Evolutionary conservation across 2,329 filamentous ascomycete genomes (phyloP), one percentile per base, ranked within the genome.

Genomic region (Tolypocladium cylindrosporum): DNA sequence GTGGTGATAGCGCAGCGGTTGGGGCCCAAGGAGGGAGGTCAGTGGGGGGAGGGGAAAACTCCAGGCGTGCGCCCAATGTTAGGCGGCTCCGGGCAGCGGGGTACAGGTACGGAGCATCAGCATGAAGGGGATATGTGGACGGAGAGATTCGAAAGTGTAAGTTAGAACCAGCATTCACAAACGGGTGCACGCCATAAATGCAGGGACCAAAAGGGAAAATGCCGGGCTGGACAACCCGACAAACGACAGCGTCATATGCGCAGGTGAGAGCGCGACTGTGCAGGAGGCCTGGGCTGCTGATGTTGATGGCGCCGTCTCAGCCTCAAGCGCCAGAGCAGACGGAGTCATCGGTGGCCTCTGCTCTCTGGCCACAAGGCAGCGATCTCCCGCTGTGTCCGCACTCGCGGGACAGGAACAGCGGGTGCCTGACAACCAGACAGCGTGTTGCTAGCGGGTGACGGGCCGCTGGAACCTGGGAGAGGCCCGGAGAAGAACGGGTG

Each of bases 131-230:
- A 5, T 34, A 16, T 14, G 39, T 13, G 36, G 37, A 14, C 37
- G 40, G 3, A 42, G 41, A 42, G 41, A 42, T 42, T 51, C 48
- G 31, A 51, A n/a, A 51, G 48, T 8, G 8, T 6, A 21, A 14
- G 19, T 36, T n/a, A 27, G 42, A 50, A 34, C 11, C 41, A 34
- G 21, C 13, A 16, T 45, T 40, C 27, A 57, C n/a, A 54, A 51
- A 19, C 53, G 52, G 58, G 31, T 48, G 60, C 59, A 62, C 50
- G 53, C 58, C 61, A 67, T 66, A 62, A 63, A 68, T 68, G 66
- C 66, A 67, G 65, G 63, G 64, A 64, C 61, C 59, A 54, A 55
- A 55, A 52, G 55, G 53, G 57, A 59, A 59, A 61, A 61, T 56
- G 64, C 37, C 42, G 42, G 50, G 55, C 21, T 36, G n/a, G 51